A percentile compares a stretch with the other conserved stretches of the same genome.
Evolutionary conservation across 371 early-diverging fungal species (phyloP).

Genomic region (Mucor lusitanicus): DNA sequence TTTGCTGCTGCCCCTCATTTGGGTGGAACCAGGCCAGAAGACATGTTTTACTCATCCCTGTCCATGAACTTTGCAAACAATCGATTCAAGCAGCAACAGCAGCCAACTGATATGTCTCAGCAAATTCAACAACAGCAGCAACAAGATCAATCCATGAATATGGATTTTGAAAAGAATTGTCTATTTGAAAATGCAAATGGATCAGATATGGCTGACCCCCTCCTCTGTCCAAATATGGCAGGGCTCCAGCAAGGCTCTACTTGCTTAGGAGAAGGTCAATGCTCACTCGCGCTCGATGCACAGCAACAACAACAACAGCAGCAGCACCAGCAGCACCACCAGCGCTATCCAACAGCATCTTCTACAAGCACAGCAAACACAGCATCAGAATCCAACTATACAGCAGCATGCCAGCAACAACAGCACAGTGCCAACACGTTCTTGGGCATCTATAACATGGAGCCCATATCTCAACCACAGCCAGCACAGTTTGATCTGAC

Average conservation of each 20-base stretch:
- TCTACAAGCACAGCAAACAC: background rate
- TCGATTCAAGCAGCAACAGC: background rate
- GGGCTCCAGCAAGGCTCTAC: background rate
- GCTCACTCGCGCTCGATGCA: background rate
- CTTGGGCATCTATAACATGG: background rate
- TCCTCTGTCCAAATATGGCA: background rate
- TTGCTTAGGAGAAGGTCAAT: background rate
- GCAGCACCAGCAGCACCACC: too few species aligned
- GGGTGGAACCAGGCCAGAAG: conserved; percentile 21
- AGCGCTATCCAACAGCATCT: background rate
- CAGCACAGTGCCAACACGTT: background rate
- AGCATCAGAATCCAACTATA: background rate
- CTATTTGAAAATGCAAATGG: background rate
- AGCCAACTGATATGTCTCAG: background rate
- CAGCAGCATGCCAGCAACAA: background rate
- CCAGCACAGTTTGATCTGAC: conserved; percentile 22
- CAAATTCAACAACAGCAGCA: background rate
- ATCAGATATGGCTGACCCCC: background rate
- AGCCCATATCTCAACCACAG: background rate
- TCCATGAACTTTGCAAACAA: background rate
- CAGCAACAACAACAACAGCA: conserved; percentile 7
- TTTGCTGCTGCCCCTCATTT: background rate
- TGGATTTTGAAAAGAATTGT: background rate
- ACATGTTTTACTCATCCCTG: conserved; percentile 17
- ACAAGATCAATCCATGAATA: background rate